Percentiles rank a stretch among this genome's conserved stretches.
These are phyloP conservation scores for Aspergillus leporis DNA, from an alignment of 495 filamentous ascomycete species.

Conservation along the genomic window DNA sequence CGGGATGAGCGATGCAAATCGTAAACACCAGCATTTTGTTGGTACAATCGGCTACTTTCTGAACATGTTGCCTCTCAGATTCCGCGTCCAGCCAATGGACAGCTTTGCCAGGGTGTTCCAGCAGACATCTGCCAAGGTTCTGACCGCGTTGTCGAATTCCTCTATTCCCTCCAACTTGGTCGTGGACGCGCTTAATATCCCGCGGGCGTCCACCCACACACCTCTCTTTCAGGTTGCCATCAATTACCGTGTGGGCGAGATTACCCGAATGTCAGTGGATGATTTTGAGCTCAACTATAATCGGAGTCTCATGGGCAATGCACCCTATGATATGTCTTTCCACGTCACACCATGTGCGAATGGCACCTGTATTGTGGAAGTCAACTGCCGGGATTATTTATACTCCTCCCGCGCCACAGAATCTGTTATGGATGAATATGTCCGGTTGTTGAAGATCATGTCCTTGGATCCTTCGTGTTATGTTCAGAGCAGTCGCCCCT, in stretches of 20 bases:
- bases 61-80: conserved; percentile 45
- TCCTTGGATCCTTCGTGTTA: background rate
- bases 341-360: conserved; percentile 3
- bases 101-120: conserved; percentile 34
- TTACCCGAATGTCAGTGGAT: conserved; percentile 3
- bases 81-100: conserved; percentile 26
- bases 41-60: conserved; percentile 41
- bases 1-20: conserved; percentile 42
- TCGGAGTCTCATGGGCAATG: conserved; percentile 3
- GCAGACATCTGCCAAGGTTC: conserved; percentile 12
- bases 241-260: conserved; percentile 25
- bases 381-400: conserved; percentile 5
- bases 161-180: conserved; percentile 27
- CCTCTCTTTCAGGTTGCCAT: conserved; percentile 34
- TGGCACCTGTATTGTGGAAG: conserved; percentile 3
- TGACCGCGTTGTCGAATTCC: conserved; percentile 23
- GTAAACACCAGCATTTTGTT: conserved; percentile 23
- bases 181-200: conserved; percentile 22
- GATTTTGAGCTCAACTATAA: conserved; percentile 1
- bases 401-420: background rate
- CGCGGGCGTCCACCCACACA: conserved; percentile 15
- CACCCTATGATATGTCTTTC: conserved; percentile 8
- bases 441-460: background rate
- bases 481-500: background rate
- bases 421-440: background rate